Base-by-base conservation (phyloP, 2,329 filamentous ascomycete genomes). In the Ophiocordyceps camponoti-floridani region DNA sequence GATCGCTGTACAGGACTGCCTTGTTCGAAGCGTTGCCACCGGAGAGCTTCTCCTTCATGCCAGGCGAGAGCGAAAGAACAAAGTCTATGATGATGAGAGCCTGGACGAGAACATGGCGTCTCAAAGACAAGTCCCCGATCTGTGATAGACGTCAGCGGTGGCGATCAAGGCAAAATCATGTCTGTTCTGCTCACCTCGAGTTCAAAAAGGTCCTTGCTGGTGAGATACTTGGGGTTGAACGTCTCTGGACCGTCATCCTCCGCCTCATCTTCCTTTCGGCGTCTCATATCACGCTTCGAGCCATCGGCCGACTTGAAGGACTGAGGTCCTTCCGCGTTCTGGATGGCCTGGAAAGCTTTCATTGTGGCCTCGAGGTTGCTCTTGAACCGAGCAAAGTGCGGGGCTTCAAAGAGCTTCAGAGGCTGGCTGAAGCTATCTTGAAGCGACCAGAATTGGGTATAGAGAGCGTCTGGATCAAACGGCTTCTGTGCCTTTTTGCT, bases 171-270 rank as follows among this genome's bases (percentile, higher is more conserved):
- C n/a, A n/a, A n/a, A n/a, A n/a, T 23, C 7, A 38, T 3, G 33
- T 16, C 3, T 6, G 38, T 41, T 6, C 13, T 26, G 42, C 65
- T 48, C 69, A 86, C 83, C 73, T 98, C 91, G 41, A 98, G 75
- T 54, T 93, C 86, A 61, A 99, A 99, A 1, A 99, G 69, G 58
- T 98, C 93, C 51, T 83, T 76, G 60, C 88, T 96, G n/a, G 91
- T 99, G 16, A 99, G 73, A 58, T 98, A 99, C 58, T 96, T 98
- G 1, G 93, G 89, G 55, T 98, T 98, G 64, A 94, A 96, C 23
- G 58, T 52, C 44, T 59, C 61, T 1, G 54, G 50, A 14, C 50
- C 49, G 45, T 76, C 73, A 8, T 75, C 74, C 44, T 76, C 70
- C 27, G 64, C 63, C 40, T 70, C 70, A 16, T 51, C 51, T 11